Base-by-base conservation (phyloP, 192 early-diverging fungal genomes). In the Backusella psychrophila region DNA sequence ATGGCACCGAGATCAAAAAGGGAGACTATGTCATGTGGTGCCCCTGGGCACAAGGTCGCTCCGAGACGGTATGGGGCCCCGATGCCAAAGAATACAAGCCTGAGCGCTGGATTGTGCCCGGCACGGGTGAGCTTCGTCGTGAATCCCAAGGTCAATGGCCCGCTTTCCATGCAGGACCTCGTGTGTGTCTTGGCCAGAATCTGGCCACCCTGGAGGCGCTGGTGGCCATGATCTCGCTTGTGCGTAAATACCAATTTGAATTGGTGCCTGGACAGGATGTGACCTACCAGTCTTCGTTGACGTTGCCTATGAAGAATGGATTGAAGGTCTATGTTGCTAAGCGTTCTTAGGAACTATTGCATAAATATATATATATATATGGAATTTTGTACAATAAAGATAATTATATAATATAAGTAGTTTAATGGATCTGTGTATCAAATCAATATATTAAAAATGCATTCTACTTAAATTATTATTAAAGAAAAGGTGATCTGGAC, bases 101-200 rank as follows among this genome's bases (percentile, higher is more conserved):
- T 0, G 83, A 84, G 9, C 80, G 87, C 39, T 88, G 87, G 87
- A 71, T 88, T 19, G 68, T 67, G n/a, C 69, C 78, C 15, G 78
- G 78, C 3, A 75, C 83, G 1, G 81, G 82, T 11, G 73, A 71
- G 17, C 52, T 77, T 23, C 34, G 69, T 1, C 80, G 81, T 35
- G 46, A 69, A 31, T 76, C 81, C 4, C 83, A 84, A 35, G 78
- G 83, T 15, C 74, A 83, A 44, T 88, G 83, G 81, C 84, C 84
- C n/a, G 85, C 81, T 19, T 88, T 88, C 83, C 85, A 88, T 59
- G 87, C 81, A 26, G 87, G 87, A 34, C 87, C 87, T 15, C 79
- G 87, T 36, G 82, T 84, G 12, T 88, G 87, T 65, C 67, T 78
- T 9, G 77, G 86, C 9, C 81, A 85, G 71, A 82, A 83, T 44